Base-by-base conservation (phyloP, 495 filamentous ascomycete genomes). In the Ascodesmis nigricans region DNA sequence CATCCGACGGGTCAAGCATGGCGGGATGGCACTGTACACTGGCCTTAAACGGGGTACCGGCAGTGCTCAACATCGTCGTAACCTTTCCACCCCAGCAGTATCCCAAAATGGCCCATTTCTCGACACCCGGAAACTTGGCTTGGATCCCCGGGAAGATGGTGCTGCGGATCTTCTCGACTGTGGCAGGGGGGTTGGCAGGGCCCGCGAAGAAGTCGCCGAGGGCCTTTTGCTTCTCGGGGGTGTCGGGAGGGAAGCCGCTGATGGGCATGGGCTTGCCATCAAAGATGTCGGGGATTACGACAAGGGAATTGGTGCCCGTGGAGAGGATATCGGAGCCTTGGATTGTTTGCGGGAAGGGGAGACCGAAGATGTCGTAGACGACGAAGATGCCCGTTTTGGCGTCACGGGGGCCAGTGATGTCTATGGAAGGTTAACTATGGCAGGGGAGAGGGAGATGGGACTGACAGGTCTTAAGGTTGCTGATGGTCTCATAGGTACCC, bases 61-160 rank as follows among this genome's bases (percentile, higher is more conserved):
- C 58, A 14, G 63, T 50, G 2, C 63, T 57, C 20, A 69, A 58
- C n/a, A 78, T 61, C n/a, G 65, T 63, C 10, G 65, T 58, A 32
- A 76, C 67, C 53, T 91, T 91, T 35, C 76, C 82, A 37, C 84
- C 84, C 84, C 83, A 97, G 66, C 84, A 97, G 66, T 65, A 81
- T 56, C 84, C 84, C n/a, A 93, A 52, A 38, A 80, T 62, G n/a
- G 62, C 81, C 80, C 79, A 92, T 20, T 66, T 72, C 46, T 72
- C 60, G 45, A 90, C 71, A 19, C 55, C 54, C 9, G 64, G 60
- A 58, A 64, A 56, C 58, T 58, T 64, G 43, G 47, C 59, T 43
- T 52, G 47, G 22, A 78, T 46, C 17, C 8, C 24, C 35, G 64
- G 58, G 40, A 69, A 54, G 36, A 87, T 57, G 38, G 75, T 58